phyloP scores from a whole-genome alignment of 495 filamentous ascomycete genomes.

The Penicillium argentinense region DNA sequence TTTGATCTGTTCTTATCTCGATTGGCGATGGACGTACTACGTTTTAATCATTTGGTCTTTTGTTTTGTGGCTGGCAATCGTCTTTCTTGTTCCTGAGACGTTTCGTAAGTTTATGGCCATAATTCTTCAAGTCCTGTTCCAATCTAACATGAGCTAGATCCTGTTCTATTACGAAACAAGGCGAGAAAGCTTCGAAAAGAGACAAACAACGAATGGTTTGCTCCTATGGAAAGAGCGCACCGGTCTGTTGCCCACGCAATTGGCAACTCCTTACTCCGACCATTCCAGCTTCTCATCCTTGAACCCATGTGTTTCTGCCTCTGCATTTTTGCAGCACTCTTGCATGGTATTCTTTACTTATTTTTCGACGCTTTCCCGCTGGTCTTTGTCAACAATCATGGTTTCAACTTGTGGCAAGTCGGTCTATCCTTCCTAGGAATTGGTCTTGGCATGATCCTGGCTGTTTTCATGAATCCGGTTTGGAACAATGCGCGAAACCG shows the following conservation, averaged over 20 bases:
- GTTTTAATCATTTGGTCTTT: neutral
- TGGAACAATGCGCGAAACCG: slow-evolving; percentile 58
- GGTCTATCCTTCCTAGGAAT: slow-evolving; percentile 77
- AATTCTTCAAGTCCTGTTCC: no score
- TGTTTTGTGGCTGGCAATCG: neutral
- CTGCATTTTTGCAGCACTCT: slow-evolving; percentile 56
- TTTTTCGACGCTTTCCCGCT: slow-evolving; percentile 81
- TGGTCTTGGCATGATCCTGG: slow-evolving; percentile 56
- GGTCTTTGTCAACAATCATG: slow-evolving; percentile 66
- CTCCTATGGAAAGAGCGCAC: no score
- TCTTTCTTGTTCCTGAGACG: no score
- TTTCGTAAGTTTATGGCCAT: no score
- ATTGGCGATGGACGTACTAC: no score
- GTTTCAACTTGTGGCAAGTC: slow-evolving; percentile 62
- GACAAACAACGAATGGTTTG: no score
- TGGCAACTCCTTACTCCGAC: neutral
- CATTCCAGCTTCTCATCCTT: neutral
- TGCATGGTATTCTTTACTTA: slow-evolving; percentile 72
- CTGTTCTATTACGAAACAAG: no score
- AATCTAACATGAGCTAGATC: no score
- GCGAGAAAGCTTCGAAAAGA: no score
- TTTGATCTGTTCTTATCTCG: no score
- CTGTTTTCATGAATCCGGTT: slow-evolving; percentile 36
- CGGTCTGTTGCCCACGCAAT: no score
- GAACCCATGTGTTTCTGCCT: neutral